Evolutionary conservation across 2,329 filamentous ascomycete genomes (phyloP).

Genomic region (Pseudogymnoascus sp.): DNA sequence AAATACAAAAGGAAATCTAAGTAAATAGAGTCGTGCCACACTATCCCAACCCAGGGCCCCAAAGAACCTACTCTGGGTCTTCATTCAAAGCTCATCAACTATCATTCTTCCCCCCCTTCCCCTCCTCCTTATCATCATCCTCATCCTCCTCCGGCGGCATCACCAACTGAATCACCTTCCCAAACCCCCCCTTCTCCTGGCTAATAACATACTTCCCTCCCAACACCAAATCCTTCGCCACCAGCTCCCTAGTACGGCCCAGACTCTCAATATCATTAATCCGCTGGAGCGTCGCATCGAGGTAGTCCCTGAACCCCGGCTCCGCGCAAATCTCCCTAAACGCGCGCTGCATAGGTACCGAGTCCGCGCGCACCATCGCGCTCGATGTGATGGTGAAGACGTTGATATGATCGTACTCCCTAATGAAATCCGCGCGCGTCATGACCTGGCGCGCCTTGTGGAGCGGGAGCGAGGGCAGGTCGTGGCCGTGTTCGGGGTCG

Average conservation of each 20-base stretch:
- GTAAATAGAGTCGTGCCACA: not conserved
- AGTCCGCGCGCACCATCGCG: conserved; percentile 83
- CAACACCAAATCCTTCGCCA: conserved; percentile 87
- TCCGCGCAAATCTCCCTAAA: conserved; percentile 75
- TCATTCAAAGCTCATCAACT: not conserved
- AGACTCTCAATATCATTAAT: conserved; percentile 92
- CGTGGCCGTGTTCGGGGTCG: conserved; percentile 58
- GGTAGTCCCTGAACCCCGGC: conserved; percentile 70
- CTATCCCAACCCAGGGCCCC: not conserved
- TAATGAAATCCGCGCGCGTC: conserved; percentile 92
- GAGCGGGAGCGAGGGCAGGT: conserved; percentile 72
- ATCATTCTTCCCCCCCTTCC: conserved; percentile 2
- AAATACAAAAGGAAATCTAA: conserved; percentile 7
- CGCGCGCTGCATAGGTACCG: conserved; percentile 90
- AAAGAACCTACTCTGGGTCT: not conserved
- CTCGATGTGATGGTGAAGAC: conserved; percentile 88
- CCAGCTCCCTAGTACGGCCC: conserved; percentile 86
- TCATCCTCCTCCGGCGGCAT: conserved; percentile 20
- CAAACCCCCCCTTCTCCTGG: conserved; percentile 20
- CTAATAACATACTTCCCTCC: conserved; percentile 69
- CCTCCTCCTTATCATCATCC: conserved; percentile 19
- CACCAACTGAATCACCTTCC: conserved; percentile 20
- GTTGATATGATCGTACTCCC: conserved; percentile 85
- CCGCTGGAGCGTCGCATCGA: conserved; percentile 74
- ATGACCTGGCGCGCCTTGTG: conserved; percentile 85